Base-by-base conservation (phyloP, 768 basidiomycete genomes). In the Amanita molliuscula region DNA sequence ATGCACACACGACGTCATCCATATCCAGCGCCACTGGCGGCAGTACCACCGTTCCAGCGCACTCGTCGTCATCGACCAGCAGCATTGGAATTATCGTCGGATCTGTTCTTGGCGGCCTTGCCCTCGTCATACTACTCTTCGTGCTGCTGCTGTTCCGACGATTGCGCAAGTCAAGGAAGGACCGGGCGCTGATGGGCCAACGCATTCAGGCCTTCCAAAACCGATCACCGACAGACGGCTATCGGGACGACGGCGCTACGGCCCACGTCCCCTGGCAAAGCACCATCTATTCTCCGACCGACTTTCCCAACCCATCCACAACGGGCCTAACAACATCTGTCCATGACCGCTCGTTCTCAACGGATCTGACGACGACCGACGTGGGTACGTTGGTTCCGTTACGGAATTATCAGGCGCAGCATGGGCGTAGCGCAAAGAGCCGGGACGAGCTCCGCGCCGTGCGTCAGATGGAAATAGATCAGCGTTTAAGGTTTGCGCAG, bases 31-130 rank as follows among this genome's bases (percentile, higher is more conserved):
- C 38, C 38, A 40, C 4, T 3, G 15, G 10, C 13, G 11, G 38
- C 20, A 40, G 20, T 21, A 40, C 38, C 38, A 9, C 7, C 18
- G 47, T 4, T 25, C 28, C 26, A 51, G 34, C 44, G 20, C 46
- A 31, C 46, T 37, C 35, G 48, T 55, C 25, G 42, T 49, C 47
- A 18, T 38, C 35, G 5, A 35, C 6, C 2, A 20, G 18, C 8
- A 15, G 8, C 16, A 7, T 33, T 15, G 61, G 58, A 15, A 50
- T 57, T 8, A 58, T 63, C 23, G 54, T 53, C 3, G 60, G 60
- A 2, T 58, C 56, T 18, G 55, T 61, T 9, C 23, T 61, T 33
- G 60, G 60, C 2, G 62, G 54, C 4, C 36, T 60, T 7, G 54
- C 49, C 2, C 35, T 62, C 13, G 51, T 61, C 43, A 21, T 51